Evolutionary conservation across 345 rosid species (phyloP).

Genomic region (Boechera divaricarpa): DNA sequence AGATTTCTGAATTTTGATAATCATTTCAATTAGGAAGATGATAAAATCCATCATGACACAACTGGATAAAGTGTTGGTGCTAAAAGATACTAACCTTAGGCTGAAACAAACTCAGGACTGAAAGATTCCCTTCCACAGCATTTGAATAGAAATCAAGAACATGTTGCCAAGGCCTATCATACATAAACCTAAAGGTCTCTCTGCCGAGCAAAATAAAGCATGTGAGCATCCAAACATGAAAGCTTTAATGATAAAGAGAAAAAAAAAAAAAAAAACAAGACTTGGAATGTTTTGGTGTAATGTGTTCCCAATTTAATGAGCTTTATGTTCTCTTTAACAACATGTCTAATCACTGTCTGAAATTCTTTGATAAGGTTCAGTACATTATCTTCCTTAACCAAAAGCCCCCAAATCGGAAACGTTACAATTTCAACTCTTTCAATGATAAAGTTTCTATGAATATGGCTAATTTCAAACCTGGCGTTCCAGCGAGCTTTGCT

Average conservation of each 20-base stretch:
- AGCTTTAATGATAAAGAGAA: too few relatives aligned
- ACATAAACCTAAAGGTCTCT: slow-evolving; percentile 76
- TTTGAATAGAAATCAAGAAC: slow-evolving; percentile 66
- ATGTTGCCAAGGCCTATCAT: slow-evolving; percentile 75
- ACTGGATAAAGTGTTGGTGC: neutral
- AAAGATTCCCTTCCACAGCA: slow-evolving; percentile 54
- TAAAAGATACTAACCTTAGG: slow-evolving; percentile 46
- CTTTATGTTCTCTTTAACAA: too few relatives aligned
- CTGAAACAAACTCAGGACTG: slow-evolving; percentile 55
- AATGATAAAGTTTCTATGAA: too few relatives aligned
- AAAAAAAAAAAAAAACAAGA: too few relatives aligned
- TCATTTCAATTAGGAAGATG: neutral
- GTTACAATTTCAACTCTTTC: too few relatives aligned
- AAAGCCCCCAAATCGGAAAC: too few relatives aligned
- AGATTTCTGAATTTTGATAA: slow-evolving; percentile 41
- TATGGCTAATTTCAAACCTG: slow-evolving; percentile 47
- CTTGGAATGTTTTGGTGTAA: too few relatives aligned
- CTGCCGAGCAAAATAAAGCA: neutral
- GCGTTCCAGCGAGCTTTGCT: slow-evolving; percentile 75
- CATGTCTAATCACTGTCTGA: too few relatives aligned
- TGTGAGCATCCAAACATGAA: too few relatives aligned
- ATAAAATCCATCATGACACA: neutral
- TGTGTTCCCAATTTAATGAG: too few relatives aligned
- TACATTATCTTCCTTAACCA: too few relatives aligned
- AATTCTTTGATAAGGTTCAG: too few relatives aligned